phyloP scores from a whole-genome alignment of 306 rosid genomes.

The Vigna mungo region DNA sequence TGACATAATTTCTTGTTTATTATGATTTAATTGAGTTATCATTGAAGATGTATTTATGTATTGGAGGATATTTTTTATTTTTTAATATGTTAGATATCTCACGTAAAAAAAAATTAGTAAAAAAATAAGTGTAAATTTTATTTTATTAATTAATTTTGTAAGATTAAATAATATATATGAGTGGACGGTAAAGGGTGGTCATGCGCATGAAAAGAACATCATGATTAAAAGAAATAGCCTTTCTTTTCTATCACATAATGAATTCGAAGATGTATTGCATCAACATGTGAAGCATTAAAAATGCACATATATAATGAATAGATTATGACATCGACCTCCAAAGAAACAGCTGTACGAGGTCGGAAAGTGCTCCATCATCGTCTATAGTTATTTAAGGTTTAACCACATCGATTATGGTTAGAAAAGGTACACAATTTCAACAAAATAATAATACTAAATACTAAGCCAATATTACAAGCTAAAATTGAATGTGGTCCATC shows the following conservation, averaged over 20 bases:
- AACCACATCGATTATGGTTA: background rate
- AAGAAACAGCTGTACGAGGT: background rate
- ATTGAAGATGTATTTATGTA: too few species aligned
- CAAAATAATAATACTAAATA: background rate
- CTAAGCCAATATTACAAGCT: background rate
- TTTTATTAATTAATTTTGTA: too few species aligned
- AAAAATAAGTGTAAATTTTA: too few species aligned
- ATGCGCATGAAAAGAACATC: slow-evolving; percentile 30
- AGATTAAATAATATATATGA: too few species aligned
- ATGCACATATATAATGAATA: background rate
- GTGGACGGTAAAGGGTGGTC: background rate
- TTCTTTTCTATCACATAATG: background rate
- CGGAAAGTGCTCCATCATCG: background rate
- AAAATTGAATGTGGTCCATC: too few species aligned
- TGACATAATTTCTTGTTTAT: too few species aligned
- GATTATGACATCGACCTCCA: too few species aligned
- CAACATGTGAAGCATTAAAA: background rate
- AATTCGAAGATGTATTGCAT: background rate
- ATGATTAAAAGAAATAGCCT: slow-evolving; percentile 16
- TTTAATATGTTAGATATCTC: too few species aligned
- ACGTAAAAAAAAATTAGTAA: too few species aligned
- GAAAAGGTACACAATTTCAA: background rate
- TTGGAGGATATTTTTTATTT: too few species aligned
- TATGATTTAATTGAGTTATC: too few species aligned
- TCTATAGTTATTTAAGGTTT: background rate